Base-by-base conservation (phyloP, 176 grass and related monocot genomes). In the Poa annua region DNA sequence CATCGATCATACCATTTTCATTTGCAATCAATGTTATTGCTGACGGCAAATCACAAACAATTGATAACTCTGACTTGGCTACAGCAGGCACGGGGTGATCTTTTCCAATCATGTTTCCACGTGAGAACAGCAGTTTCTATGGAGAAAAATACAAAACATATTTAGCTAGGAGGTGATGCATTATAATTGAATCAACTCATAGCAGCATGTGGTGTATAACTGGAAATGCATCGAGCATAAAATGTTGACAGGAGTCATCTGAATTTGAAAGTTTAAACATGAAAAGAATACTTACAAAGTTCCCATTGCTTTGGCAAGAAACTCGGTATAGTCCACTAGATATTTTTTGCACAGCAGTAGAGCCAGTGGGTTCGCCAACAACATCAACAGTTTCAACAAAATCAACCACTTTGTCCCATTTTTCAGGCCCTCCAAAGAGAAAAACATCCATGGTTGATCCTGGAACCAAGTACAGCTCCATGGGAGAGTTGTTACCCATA, bases 11-110 rank as follows among this genome's bases (percentile, higher is more conserved):
- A 98, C 96, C 96, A 86, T 94, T 89, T 95, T 98, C 92, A 88
- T 98, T 98, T n/a, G 92, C 90, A 86, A 98, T 95, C 61, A 98
- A 85, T 81, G 68, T 86, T 75, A 98, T 91, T 76, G 89, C 88
- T 70, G 88, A 91, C 52, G 89, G 96, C 57, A 98, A 88, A 25
- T 86, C 90, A 85, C 96, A 98, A 69, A 98, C 39, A 89, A 98
- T 83, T 74, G 86, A 5, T 56, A 98, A 80, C 78, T 95, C 77
- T 39, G 86, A 85, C 80, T 81, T 85, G 62, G 87, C 86, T 74
- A 95, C 59, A 61, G 86, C 82, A 64, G 92, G 92, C 64, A 86
- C 25, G 51, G 88, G 86, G 88, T 95, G 96, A 88, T 93, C 85
- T 74, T 88, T 82, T 63, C 96, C 96, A 87, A 92, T 82, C 78